Base-by-base conservation (phyloP, 768 basidiomycete species). In the Xerocomellus dryophilus region DNA sequence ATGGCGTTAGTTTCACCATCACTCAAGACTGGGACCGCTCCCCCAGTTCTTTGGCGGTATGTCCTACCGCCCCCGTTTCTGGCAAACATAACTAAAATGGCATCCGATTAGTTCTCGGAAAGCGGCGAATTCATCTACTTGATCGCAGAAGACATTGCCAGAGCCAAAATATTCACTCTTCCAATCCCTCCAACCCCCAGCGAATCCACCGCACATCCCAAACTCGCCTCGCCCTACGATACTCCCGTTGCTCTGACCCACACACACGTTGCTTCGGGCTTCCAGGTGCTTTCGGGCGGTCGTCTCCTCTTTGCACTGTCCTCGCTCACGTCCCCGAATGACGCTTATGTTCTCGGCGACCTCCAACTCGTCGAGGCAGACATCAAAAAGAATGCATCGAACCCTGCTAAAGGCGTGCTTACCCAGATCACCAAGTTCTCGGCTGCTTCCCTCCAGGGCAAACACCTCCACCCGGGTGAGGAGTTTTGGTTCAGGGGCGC, bases 401-500 rank as follows among this genome's bases (percentile, higher is more conserved):
- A 62, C 4, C 55, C 67, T 32, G 67, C 53, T 48, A 58, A 61
- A 70, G 45, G 68, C 20, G 64, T 74, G n/a, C 68, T 81, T 2
- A 69, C 75, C 17, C 82, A 81, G 58, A 63, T 95, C 38, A 92
- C 95, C 3, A 62, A 71, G 36, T 85, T 96, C 67, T 79, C 87
- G 0, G 76, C 74, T 39, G 66, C 75, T 9, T 77, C 76, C 7
- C 69, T 93, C 46, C 70, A 78, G 46, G 78, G 73, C 8, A 91
- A 88, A 69, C 52, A 71, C 21, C 74, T 96, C 36, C 73, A 74
- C 51, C 63, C 69, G 8, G 90, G 87, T 14, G 86, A 95, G 61
- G 84, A 90, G 53, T 90, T 98, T 65, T 93, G 86, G 84, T 98
- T 97, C 74, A 80, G 83, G 55, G 96, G 96, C 10, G 90, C 90